These are phyloP conservation scores for Phialocephala subalpina DNA, from an alignment of 2,329 filamentous ascomycete species.

Conservation along the genomic window DNA sequence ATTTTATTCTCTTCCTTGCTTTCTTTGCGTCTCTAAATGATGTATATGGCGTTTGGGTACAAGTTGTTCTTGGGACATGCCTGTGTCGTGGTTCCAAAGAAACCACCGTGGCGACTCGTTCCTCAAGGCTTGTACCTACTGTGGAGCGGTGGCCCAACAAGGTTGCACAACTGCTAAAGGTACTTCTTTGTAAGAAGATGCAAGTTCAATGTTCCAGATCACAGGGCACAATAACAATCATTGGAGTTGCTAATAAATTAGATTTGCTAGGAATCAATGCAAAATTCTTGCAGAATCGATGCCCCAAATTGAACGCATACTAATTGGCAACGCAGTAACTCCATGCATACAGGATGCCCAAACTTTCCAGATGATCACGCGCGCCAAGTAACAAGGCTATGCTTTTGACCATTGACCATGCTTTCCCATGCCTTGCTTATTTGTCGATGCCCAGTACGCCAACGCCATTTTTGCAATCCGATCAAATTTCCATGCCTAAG, in stretches of 20 bases:
- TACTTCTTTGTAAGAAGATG: too few species aligned
- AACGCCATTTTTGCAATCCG: conserved; percentile 36
- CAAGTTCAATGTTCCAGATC: too few species aligned
- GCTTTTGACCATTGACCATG: conserved; percentile 11
- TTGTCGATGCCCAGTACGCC: background rate
- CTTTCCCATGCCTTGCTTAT: background rate
- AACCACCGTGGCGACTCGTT: too few species aligned
- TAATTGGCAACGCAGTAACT: background rate
- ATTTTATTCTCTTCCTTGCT: background rate
- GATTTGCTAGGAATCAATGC: background rate
- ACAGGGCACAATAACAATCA: background rate
- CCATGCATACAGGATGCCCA: background rate
- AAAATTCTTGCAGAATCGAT: background rate
- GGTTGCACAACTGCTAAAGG: too few species aligned
- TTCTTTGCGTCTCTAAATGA: background rate
- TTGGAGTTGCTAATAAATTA: background rate
- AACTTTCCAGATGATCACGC: conserved; percentile 1
- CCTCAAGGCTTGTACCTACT: too few species aligned
- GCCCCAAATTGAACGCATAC: background rate
- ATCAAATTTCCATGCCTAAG: conserved; percentile 84
- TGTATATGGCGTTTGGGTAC: background rate
- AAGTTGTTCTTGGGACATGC: too few species aligned
- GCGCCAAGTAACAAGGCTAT: conserved; percentile 9
- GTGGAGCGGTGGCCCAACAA: too few species aligned
- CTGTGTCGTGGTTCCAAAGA: too few species aligned